Base-by-base conservation (phyloP, 768 basidiomycete genomes). In the Suillus subalutaceus region DNA sequence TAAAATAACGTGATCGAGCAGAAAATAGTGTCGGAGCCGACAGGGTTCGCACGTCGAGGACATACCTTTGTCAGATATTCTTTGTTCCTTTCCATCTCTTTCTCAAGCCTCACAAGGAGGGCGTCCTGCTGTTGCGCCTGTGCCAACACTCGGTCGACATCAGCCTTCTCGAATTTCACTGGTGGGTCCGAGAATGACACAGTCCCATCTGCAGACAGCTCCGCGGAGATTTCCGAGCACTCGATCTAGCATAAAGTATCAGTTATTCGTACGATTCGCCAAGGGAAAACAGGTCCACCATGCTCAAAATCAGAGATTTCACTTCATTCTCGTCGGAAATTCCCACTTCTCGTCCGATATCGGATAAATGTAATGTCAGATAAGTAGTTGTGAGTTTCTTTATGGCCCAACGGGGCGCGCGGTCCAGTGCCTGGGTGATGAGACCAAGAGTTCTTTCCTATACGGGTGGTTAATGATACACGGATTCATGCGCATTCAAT, bases 341-440 rank as follows among this genome's bases (percentile, higher is more conserved):
- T 3, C 77, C 80, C 37, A 83, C 69, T 3, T 75, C 71, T 18
- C 81, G 82, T 3, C 85, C 89, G 60, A 96, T 93, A 68, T 95
- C 92, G 0, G 83, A 77, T 9, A 96, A 78, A 43, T 89, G 85
- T 18, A 94, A 86, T 0, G 91, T 93, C 48, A 94, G 82, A 71
- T 94, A 97, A 2, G 94, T 94, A 61, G 86, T 85, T 0, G 91
- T 95, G 65, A 96, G 85, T 73, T 88, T 91, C 77, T 87, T 88
- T 70, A 96, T 85, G 58, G 86, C 80, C 88, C 94, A 94, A 23
- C 90, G 83, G 0, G 92, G 90, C 0, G 92, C 89, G 18, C 87
- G 86, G 6, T 85, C 84, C 35, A 93, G 79, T 2, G 87, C 90
- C 67, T 89, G 88, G 44, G 80, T 75, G 43, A 93, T 76, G 40